Conservation (phyloP, 768 basidiomycete genomes). For the Nidularia pulvinata region DNA sequence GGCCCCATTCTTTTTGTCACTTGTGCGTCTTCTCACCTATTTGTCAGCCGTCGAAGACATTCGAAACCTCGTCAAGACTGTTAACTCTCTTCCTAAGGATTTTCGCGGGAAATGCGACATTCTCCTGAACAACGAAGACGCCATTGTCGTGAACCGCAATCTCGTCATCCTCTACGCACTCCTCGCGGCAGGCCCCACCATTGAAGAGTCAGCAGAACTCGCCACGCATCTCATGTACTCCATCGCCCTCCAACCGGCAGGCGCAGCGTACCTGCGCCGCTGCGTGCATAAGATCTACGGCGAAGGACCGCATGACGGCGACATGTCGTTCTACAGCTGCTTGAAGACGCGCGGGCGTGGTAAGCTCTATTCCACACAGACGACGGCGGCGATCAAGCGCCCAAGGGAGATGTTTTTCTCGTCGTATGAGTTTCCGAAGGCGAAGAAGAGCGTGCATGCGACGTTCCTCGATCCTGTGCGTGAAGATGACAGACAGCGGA, state of each 20-base stretch:
- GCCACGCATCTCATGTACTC: slow-evolving; percentile 43
- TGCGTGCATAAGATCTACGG: slow-evolving; percentile 34
- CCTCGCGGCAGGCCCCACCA: slow-evolving; percentile 32
- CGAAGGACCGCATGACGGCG: slow-evolving; percentile 20
- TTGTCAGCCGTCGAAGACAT: slow-evolving; percentile 28
- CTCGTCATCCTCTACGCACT: slow-evolving; percentile 36
- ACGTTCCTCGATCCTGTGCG: slow-evolving; percentile 30
- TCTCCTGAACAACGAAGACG: slow-evolving; percentile 34
- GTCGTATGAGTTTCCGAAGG: slow-evolving; percentile 21
- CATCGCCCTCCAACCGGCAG: slow-evolving; percentile 26
- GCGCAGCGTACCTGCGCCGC: slow-evolving; percentile 28
- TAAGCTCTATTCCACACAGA: slow-evolving; percentile 32
- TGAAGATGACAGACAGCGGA: slow-evolving; percentile 38
- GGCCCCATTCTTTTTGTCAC: neutral
- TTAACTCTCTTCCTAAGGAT: slow-evolving; percentile 32
- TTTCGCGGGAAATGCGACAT: slow-evolving; percentile 35
- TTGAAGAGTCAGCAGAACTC: slow-evolving; percentile 40
- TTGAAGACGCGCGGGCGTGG: slow-evolving; percentile 30
- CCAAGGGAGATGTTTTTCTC: slow-evolving; percentile 36
- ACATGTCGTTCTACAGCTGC: slow-evolving; percentile 33
- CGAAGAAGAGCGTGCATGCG: slow-evolving; percentile 21
- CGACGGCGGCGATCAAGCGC: slow-evolving; percentile 29
- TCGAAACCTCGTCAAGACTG: slow-evolving; percentile 28
- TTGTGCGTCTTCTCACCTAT: neutral
- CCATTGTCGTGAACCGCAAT: slow-evolving; percentile 34